phyloP scores from a whole-genome alignment of 352 stramenopile species.

The Globisporangium radiosum region DNA sequence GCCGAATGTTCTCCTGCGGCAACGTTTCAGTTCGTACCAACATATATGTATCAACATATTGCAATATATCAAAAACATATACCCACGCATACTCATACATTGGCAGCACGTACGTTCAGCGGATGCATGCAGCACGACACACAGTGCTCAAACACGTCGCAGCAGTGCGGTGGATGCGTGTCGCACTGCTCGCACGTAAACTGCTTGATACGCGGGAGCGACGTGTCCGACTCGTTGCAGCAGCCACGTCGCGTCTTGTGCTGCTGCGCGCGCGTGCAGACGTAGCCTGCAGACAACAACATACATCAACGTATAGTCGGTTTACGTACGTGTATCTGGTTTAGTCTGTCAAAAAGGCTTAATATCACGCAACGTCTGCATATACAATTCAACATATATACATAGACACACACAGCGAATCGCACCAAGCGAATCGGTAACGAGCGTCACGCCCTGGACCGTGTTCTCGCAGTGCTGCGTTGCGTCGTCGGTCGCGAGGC shows the following conservation, averaged over 20 bases:
- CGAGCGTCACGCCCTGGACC: constrained; percentile 31
- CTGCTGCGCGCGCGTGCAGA: constrained; percentile 43
- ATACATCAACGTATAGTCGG: too few relatives aligned
- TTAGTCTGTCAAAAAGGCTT: neutral
- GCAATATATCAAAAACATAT: neutral
- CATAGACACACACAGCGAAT: neutral
- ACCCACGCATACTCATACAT: neutral
- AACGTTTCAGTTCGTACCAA: neutral
- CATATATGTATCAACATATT: neutral
- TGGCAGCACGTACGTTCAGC: constrained; percentile 39
- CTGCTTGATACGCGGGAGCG: constrained; percentile 42
- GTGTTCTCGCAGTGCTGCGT: constrained; percentile 46
- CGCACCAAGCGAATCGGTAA: constrained; percentile 53
- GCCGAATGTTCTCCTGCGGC: constrained; percentile 39
- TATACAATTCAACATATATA: too few relatives aligned
- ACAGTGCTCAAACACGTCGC: constrained; percentile 57
- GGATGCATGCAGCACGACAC: constrained; percentile 79
- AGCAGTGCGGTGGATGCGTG: constrained; percentile 63
- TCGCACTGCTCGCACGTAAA: constrained; percentile 62
- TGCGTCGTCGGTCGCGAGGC: constrained; percentile 32
- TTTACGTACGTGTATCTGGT: neutral
- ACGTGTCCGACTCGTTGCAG: constrained; percentile 52
- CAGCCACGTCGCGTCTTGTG: constrained; percentile 34
- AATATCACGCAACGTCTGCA: too few relatives aligned
- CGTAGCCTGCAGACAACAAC: constrained; percentile 19